Percentiles rank a stretch among this genome's conserved stretches.
Conservation (phyloP, 2,329 filamentous ascomycete genomes). For the Tolypocladium endophyticum region DNA sequence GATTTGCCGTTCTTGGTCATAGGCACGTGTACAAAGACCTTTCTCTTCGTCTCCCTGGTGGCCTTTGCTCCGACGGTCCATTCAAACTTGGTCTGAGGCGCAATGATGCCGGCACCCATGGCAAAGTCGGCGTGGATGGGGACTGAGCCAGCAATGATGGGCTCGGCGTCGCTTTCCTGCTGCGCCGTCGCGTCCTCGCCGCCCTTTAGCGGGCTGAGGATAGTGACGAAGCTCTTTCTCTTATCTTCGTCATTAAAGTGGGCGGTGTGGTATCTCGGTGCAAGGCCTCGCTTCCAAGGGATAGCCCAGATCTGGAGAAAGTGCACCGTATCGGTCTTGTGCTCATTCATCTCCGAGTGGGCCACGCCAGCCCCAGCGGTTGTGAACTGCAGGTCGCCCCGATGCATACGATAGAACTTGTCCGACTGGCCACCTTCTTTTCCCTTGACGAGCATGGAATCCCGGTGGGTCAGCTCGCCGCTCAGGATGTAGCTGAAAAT, state of each 20-base stretch:
- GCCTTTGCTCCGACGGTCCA: conserved; percentile 59
- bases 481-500: conserved; percentile 84
- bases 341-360: conserved; percentile 76
- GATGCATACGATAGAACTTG: conserved; percentile 59
- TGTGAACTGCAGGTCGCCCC: conserved; percentile 83
- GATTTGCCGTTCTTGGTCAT: conserved; percentile 70
- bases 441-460: conserved; percentile 69
- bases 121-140: conserved; percentile 76
- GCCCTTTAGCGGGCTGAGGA: conserved; percentile 64
- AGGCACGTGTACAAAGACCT: conserved; percentile 71
- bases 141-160: conserved; percentile 56
- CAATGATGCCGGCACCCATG: conserved; percentile 70
- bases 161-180: conserved; percentile 54
- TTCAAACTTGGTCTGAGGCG: conserved; percentile 52
- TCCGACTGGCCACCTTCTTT: conserved; percentile 48
- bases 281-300: conserved; percentile 63
- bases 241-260: conserved; percentile 66
- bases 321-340: conserved; percentile 59
- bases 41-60: conserved; percentile 44
- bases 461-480: conserved; percentile 78
- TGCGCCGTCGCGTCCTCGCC: conserved; percentile 50
- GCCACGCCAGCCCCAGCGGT: conserved; percentile 74
- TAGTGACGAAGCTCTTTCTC: conserved; percentile 57
- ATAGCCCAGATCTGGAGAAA: conserved; percentile 86
- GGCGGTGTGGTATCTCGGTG: conserved; percentile 66